Evolutionary conservation across 2,329 filamentous ascomycete genomes (phyloP).

Genomic region (Mollisiaceae sp.): DNA sequence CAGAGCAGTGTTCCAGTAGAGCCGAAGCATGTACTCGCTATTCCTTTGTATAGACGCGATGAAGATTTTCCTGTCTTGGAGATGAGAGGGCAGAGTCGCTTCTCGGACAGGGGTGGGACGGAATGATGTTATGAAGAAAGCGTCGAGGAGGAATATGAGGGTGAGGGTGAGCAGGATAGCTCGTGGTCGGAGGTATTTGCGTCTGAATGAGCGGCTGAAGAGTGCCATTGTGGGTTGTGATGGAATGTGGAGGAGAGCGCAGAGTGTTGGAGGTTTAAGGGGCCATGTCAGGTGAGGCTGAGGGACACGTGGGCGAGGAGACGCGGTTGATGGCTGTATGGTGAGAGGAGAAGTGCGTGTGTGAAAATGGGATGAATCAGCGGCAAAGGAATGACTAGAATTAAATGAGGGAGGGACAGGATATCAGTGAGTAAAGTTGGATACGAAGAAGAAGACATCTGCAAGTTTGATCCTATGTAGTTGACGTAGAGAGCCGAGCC

Average conservation of each 20-base stretch:
- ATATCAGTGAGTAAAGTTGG: no score
- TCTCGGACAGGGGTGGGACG: slow-evolving; percentile 17
- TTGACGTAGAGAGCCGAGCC: no score
- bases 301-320: neutral
- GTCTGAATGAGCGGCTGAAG: slow-evolving; percentile 22
- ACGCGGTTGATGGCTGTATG: neutral
- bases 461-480: no score
- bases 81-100: slow-evolving; percentile 20
- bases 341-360: no score
- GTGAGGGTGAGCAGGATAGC: slow-evolving; percentile 19
- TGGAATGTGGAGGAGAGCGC: neutral
- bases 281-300: slow-evolving; percentile 15
- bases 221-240: slow-evolving; percentile 18
- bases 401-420: no score
- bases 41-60: slow-evolving; percentile 75
- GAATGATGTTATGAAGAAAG: slow-evolving; percentile 12
- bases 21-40: slow-evolving; percentile 62
- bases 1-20: slow-evolving; percentile 67
- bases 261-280: neutral
- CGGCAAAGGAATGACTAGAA: no score
- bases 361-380: no score
- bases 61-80: slow-evolving; percentile 53
- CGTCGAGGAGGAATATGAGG: slow-evolving; percentile 26
- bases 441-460: no score
- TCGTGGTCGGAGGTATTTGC: slow-evolving; percentile 21